Evolutionary conservation across 306 rosid species (phyloP), one percentile per base, ranked within the genome.

Genomic region (Rosa lucieae): DNA sequence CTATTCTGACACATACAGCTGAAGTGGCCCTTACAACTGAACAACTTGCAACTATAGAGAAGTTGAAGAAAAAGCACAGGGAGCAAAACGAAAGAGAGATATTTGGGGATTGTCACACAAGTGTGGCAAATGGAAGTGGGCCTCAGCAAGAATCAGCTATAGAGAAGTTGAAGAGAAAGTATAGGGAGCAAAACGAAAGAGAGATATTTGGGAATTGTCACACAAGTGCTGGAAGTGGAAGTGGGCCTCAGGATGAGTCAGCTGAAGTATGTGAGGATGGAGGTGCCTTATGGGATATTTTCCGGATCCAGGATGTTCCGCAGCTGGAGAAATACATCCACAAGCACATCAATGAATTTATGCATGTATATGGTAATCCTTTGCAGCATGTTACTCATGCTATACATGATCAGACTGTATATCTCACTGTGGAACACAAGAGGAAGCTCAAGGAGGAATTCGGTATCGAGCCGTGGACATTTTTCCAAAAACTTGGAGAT

Each of bases 271-370:
- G 61, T 40, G 42, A 35, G 14, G 74, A 76, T 81, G 89, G 90
- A 23, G 97, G 97, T 72, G 97, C 97, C 44, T 74, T 94, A 4
- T 92, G 98, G 98, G 98, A 92, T 86, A 90, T 94, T 74, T 94
- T 94, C 74, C 85, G 97, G 58, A 87, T 97, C 82, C 82, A 94
- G 78, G 98, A 94, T 86, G 88, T 83, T 20, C 94, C 93, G 0
- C 86, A 86, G 82, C 89, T 94, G 84, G 79, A 92, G 79, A 87
- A 90, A 78, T 94, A 94, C 76, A 87, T 90, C 59, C 86, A 74
- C 72, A 88, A 84, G 83, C 97, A 94, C 84, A 85, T 81, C 35
- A 74, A 89, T 48, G 94, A 90, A 88, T 94, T 94, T 68, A 90
- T 97, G 82, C 97, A 94, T 81, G 72, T 78, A 20, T 72, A 82